A percentile compares a stretch with the other conserved stretches of the same genome.
Conservation (phyloP, 768 basidiomycete species). For the Leucocoprinus birnbaumii region DNA sequence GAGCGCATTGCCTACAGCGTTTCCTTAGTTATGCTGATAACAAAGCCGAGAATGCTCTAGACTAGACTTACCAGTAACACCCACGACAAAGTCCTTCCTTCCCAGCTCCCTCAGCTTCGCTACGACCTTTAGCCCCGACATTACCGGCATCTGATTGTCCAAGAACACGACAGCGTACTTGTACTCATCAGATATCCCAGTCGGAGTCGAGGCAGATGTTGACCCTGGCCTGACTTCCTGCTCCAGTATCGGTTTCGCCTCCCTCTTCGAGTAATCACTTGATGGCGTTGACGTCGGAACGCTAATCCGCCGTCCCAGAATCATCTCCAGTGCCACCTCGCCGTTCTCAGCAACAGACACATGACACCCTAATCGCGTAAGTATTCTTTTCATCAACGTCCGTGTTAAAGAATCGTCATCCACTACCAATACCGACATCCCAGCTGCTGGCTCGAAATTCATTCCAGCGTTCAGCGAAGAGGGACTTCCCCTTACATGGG, state of each 20-base stretch:
- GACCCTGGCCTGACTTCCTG: slow-evolving; percentile 19
- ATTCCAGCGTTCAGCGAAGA: slow-evolving; percentile 32
- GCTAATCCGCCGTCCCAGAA: slow-evolving; percentile 40
- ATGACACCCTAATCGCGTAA: slow-evolving; percentile 73
- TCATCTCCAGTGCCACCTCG: slow-evolving; percentile 69
- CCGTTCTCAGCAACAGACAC: slow-evolving; percentile 88
- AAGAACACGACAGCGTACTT: slow-evolving; percentile 49
- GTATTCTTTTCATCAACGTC: slow-evolving; percentile 74
- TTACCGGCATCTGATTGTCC: slow-evolving; percentile 82
- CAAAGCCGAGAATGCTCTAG: neutral
- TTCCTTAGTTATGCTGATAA: slow-evolving; percentile 5
- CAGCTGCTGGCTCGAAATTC: slow-evolving; percentile 38
- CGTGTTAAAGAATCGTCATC: slow-evolving; percentile 84
- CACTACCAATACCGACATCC: slow-evolving; percentile 71
- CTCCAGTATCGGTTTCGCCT: slow-evolving; percentile 36
- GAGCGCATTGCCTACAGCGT: slow-evolving; percentile 46
- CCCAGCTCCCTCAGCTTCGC: slow-evolving; percentile 61
- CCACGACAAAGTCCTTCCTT: slow-evolving; percentile 76
- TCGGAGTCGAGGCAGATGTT: slow-evolving; percentile 11
- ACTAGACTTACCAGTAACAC: slow-evolving; percentile 58
- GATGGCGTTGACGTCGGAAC: slow-evolving; percentile 31
- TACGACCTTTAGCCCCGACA: slow-evolving; percentile 72
- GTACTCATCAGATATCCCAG: slow-evolving; percentile 24
- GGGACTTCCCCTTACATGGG: slow-evolving; percentile 34
- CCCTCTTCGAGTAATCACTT: slow-evolving; percentile 29